Conservation (phyloP, 148 eudicot species). For the Vaccinium vitisidaea region DNA sequence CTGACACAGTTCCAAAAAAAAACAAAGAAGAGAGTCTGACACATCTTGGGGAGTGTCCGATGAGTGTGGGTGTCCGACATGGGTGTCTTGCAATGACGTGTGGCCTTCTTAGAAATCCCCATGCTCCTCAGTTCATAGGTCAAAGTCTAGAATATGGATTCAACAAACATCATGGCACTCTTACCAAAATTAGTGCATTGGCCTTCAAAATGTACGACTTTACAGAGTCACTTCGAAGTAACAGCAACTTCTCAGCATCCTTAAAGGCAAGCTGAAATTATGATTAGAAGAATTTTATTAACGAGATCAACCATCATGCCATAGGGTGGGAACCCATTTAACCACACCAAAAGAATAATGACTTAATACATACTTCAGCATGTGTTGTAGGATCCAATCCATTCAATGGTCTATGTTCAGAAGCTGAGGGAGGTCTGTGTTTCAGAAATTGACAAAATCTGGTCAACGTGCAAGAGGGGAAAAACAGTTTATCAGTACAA, state of each 20-base stretch:
- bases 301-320: neutral
- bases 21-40: neutral
- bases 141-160: neutral
- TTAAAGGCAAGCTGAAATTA: conserved; percentile 85
- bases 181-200: conserved; percentile 81
- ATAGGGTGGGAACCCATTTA: neutral
- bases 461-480: conserved; percentile 15
- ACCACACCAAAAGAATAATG: conserved; percentile 1
- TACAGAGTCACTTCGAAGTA: conserved; percentile 38
- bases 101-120: neutral
- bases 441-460: conserved; percentile 73
- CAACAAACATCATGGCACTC: conserved; percentile 10
- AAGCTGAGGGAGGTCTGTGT: conserved; percentile 68
- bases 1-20: neutral
- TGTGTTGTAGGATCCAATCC: conserved; percentile 92
- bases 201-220: conserved; percentile 66
- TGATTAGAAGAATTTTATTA: conserved; percentile 6
- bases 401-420: conserved; percentile 73
- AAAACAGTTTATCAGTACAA: neutral
- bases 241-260: conserved; percentile 87
- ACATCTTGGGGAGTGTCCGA: neutral
- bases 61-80: neutral
- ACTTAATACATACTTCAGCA: conserved; percentile 62
- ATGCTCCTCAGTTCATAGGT: neutral
- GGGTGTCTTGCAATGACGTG: neutral